A percentile compares a stretch with the other conserved stretches of the same genome.
phyloP scores from a whole-genome alignment of 768 basidiomycete genomes.

The Panaeolus papilionaceus region DNA sequence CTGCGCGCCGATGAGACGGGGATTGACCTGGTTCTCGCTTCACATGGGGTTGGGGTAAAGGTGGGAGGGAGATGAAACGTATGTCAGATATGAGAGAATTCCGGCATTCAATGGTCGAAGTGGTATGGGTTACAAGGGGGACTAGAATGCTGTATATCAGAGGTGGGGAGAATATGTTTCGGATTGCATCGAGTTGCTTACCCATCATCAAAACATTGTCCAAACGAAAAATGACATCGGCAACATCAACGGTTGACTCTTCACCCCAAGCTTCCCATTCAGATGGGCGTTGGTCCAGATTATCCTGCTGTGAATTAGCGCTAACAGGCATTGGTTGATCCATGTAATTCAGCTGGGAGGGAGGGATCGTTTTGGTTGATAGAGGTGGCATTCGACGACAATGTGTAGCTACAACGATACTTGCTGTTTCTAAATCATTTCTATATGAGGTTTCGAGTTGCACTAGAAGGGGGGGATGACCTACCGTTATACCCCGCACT shows the following conservation, averaged over 20 bases:
- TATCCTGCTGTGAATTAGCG: conserved; percentile 7
- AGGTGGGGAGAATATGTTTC: background rate
- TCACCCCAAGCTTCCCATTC: conserved; percentile 66
- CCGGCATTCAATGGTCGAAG: conserved; percentile 19
- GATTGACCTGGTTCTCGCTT: conserved; percentile 18
- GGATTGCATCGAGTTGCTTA: background rate
- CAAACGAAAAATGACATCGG: conserved; percentile 59
- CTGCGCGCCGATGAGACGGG: background rate
- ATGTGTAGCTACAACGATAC: conserved; percentile 66
- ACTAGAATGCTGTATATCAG: background rate
- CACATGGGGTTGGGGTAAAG: conserved; percentile 27
- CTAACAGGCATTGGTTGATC: conserved; percentile 42
- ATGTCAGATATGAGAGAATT: background rate
- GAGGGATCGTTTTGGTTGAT: conserved; percentile 19
- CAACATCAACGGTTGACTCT: conserved; percentile 65
- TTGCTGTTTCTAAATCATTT: conserved; percentile 49
- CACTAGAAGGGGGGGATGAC: background rate
- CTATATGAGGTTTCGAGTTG: conserved; percentile 15
- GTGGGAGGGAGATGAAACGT: conserved; percentile 22
- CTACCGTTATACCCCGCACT: conserved; percentile 66
- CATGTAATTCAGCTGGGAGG: conserved; percentile 44
- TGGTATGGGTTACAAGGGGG: conserved; percentile 27
- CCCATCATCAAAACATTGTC: conserved; percentile 43
- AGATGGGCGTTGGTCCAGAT: conserved; percentile 34
- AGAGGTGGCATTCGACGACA: conserved; percentile 59